Evolutionary conservation across 345 rosid genomes (phyloP).

Genomic region (Brassica incana): DNA sequence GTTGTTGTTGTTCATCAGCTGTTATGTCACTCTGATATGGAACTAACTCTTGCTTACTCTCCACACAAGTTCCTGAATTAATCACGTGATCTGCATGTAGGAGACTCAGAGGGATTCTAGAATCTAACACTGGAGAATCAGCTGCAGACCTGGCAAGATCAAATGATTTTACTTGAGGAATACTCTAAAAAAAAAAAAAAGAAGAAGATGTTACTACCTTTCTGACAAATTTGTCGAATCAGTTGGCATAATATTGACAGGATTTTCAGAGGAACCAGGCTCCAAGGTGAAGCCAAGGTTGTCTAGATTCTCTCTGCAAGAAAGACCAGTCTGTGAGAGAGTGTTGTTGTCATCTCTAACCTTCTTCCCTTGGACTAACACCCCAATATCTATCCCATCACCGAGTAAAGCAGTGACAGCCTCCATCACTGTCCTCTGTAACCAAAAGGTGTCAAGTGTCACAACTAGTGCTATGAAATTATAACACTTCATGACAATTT

Average conservation of each 20-base stretch:
- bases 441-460: slow-evolving; percentile 23
- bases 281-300: slow-evolving; percentile 82
- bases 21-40: slow-evolving; percentile 45
- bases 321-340: slow-evolving; percentile 71
- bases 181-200: background rate
- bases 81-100: slow-evolving; percentile 30
- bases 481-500: background rate
- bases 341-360: slow-evolving; percentile 82
- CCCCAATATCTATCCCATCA: slow-evolving; percentile 71
- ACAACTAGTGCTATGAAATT: background rate
- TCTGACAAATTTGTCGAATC: slow-evolving; percentile 36
- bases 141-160: slow-evolving; percentile 51
- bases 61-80: slow-evolving; percentile 37
- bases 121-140: slow-evolving; percentile 42
- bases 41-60: slow-evolving; percentile 46
- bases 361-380: slow-evolving; percentile 85
- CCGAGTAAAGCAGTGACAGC: slow-evolving; percentile 79
- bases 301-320: slow-evolving; percentile 59
- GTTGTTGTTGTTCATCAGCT: slow-evolving; percentile 37
- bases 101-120: slow-evolving; percentile 29
- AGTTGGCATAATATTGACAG: slow-evolving; percentile 39
- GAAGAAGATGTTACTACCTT: slow-evolving; percentile 48
- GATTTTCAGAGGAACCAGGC: slow-evolving; percentile 53
- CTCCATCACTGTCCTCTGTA: slow-evolving; percentile 79
- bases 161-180: slow-evolving; percentile 19